These are phyloP conservation scores for Canna indica DNA, from an alignment of 176 grass and related monocot species.

Conservation along the genomic window DNA sequence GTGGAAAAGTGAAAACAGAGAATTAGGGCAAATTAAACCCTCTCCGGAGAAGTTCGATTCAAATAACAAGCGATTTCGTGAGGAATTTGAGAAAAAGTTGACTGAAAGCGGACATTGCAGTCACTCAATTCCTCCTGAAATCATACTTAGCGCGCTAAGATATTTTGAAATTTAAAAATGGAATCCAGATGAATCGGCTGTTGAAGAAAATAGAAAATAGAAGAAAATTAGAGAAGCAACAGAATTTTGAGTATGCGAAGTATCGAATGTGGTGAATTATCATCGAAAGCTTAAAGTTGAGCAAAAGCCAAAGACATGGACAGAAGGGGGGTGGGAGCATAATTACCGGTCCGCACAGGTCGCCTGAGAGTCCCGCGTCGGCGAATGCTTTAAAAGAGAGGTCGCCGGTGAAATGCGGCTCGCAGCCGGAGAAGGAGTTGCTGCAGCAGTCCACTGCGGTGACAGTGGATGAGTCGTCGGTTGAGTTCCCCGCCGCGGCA, in stretches of 20 bases:
- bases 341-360: slow-evolving; percentile 71
- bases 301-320: not conserved
- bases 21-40: no score
- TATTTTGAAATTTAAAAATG: not conserved
- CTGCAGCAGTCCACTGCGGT: slow-evolving; percentile 66
- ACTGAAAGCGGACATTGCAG: not conserved
- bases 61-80: not conserved
- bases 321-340: no score
- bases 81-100: not conserved
- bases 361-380: slow-evolving; percentile 46
- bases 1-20: no score
- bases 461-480: slow-evolving; percentile 56
- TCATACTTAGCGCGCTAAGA: not conserved
- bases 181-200: not conserved
- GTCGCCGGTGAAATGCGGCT: slow-evolving; percentile 18
- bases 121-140: not conserved
- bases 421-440: slow-evolving; percentile 50
- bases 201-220: not conserved
- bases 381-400: slow-evolving; percentile 6
- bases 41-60: no score
- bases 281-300: not conserved
- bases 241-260: not conserved
- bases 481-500: slow-evolving; percentile 26
- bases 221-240: not conserved
- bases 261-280: not conserved